Conservation (phyloP, 257 asterid species). For the Petrea volubilis region DNA sequence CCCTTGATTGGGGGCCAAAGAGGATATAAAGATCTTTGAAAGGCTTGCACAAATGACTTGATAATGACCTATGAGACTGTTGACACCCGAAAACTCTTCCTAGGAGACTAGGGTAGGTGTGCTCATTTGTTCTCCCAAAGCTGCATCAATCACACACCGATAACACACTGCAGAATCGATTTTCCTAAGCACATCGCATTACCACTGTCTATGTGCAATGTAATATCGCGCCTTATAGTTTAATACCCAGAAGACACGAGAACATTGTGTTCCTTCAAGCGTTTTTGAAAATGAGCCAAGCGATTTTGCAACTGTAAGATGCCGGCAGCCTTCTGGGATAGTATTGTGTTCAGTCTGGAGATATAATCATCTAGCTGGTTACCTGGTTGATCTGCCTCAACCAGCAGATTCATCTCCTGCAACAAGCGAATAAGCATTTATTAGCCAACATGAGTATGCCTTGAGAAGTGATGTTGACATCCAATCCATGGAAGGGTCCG, state of each 20-base stretch:
- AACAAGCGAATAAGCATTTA: too few relatives aligned
- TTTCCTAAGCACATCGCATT: slow-evolving; percentile 22
- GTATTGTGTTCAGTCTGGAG: slow-evolving; percentile 74
- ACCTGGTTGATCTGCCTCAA: slow-evolving; percentile 96
- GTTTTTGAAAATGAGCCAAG: slow-evolving; percentile 79
- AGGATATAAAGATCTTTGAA: slow-evolving; percentile 12
- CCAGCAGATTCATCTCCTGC: slow-evolving; percentile 96
- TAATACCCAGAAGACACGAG: slow-evolving; percentile 77
- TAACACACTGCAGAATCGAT: background rate
- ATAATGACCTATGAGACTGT: slow-evolving; percentile 17
- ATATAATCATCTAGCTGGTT: slow-evolving; percentile 80
- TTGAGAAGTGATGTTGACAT: background rate
- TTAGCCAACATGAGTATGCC: too few relatives aligned
- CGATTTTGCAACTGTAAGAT: slow-evolving; percentile 80
- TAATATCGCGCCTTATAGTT: slow-evolving; percentile 10
- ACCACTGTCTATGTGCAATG: slow-evolving; percentile 16
- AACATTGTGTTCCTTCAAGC: slow-evolving; percentile 85
- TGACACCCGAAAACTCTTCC: background rate
- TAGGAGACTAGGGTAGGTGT: background rate
- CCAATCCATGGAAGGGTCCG: background rate
- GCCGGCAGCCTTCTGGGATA: slow-evolving; percentile 90
- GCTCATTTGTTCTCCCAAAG: background rate
- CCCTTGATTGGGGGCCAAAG: slow-evolving; percentile 6
- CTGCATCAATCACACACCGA: slow-evolving; percentile 17
- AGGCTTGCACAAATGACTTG: slow-evolving; percentile 17